Evolutionary conservation across 2,329 filamentous ascomycete species (phyloP).

Genomic region (Akanthomyces dipterigenus): DNA sequence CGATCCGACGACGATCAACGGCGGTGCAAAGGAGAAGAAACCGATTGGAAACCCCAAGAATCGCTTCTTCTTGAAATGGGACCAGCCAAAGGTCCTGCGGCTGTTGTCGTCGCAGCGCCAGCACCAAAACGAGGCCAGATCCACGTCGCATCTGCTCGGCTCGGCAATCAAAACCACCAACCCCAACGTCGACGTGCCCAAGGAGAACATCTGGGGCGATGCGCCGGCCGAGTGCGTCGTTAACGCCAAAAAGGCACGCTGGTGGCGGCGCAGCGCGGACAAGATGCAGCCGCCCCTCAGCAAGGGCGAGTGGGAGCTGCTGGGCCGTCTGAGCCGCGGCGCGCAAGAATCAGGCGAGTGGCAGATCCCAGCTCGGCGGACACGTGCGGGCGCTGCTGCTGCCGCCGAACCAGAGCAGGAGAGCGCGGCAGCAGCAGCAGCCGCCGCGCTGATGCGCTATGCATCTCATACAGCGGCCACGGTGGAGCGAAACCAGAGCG

Average conservation of each 20-base stretch:
- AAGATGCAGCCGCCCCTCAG: constrained; percentile 50
- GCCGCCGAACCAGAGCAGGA: background rate
- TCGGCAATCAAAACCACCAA: constrained; percentile 23
- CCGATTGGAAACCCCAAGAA: constrained; percentile 11
- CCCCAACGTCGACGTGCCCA: constrained; percentile 31
- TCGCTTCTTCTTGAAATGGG: constrained; percentile 42
- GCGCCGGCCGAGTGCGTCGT: constrained; percentile 32
- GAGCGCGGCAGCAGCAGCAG: background rate
- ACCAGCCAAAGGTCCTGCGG: constrained; percentile 35
- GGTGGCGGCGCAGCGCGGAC: constrained; percentile 39
- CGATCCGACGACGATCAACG: background rate
- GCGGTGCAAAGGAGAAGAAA: constrained; percentile 9
- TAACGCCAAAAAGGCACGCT: constrained; percentile 37
- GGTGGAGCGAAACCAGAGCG: background rate
- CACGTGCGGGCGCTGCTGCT: background rate
- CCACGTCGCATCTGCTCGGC: constrained; percentile 21
- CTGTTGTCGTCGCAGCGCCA: constrained; percentile 36
- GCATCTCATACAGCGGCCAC: background rate
- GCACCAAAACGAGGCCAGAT: constrained; percentile 22
- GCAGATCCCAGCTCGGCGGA: constrained; percentile 24
- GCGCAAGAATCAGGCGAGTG: constrained; percentile 30
- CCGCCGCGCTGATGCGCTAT: background rate
- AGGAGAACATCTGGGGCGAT: constrained; percentile 43
- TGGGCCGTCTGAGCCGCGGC: constrained; percentile 41
- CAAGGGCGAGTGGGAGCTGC: constrained; percentile 46